Base-by-base conservation (phyloP, 768 basidiomycete genomes). In the Naganishia antarctica region DNA sequence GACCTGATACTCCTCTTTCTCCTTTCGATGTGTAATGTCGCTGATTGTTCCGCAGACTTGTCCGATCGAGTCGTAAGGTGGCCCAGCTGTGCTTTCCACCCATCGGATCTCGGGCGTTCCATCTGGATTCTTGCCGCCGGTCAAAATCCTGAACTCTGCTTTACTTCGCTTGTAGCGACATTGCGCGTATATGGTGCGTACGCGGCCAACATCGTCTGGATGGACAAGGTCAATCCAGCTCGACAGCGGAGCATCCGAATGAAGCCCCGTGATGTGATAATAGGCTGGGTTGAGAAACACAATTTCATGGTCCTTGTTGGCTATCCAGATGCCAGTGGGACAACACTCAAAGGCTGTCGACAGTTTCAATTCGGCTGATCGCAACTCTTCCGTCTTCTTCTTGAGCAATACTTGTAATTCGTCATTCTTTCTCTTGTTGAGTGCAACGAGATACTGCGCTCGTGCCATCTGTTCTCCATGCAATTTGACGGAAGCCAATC, bases 361-460 rank as follows among this genome's bases (percentile, higher is more conserved):
- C 44, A 66, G 51, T 16, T 41, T 45, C 23, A 61, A 47, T 26
- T 66, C 65, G 8, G 58, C 41, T 1, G 41, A 43, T 2, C 50
- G 40, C 13, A 69, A 47, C 50, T 69, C 68, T 16, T 60, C 45
- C 7, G 68, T 67, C 28, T 58, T 63, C 23, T 66, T 63, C 23
- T 49, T 50, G 12, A 69, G 66, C 29, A 66, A 21, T 1, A 59
- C 41, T 45, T 69, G 53, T 4, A 67, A 62, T 45, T 69, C 64
- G n/a, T 60, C 57, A 31, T 59, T 65, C 58, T 69, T 66, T 29
- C 66, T 57, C 18, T 66, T 51, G 47, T 66, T 66, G 15, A 69
- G 31, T 26, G 61, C 63, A 13, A 66, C 68, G n/a, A 69, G 32
- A 43, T 69, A 69, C 28, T 50, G 62, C 2, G 68, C 68, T 41